These are phyloP conservation scores for Boletus holoroseus DNA, from an alignment of 1,284 basidiomycete species.

Conservation along the genomic window DNA sequence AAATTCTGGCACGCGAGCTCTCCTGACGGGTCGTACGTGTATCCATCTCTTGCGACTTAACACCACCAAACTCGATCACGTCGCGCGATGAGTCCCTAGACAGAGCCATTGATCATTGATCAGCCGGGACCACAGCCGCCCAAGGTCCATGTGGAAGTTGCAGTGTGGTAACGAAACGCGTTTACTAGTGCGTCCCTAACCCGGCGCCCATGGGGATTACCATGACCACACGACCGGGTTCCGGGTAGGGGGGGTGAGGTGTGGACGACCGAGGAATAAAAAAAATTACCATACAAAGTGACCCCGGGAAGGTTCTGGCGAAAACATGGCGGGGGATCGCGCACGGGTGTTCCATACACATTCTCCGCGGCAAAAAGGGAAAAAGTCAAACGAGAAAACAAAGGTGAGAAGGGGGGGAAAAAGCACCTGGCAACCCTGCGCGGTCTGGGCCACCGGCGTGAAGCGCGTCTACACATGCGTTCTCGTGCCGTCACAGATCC, in stretches of 20 bases:
- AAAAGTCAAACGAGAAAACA: not conserved
- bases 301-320: not conserved
- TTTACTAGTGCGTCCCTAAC: not conserved
- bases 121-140: not conserved
- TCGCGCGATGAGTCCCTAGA: not conserved
- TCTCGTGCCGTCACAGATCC: not conserved
- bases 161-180: not conserved
- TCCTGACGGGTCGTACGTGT: not conserved
- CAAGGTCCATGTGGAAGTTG: slow-evolving; percentile 2
- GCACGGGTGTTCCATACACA: not conserved
- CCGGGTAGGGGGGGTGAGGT: no score
- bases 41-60: not conserved
- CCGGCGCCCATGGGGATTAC: not conserved
- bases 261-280: not conserved
- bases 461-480: not conserved
- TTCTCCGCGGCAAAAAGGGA: slow-evolving; percentile 4
- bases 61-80: not conserved
- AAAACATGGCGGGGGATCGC: not conserved
- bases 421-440: not conserved
- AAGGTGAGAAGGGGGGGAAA: not conserved
- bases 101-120: not conserved
- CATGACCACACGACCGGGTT: slow-evolving; percentile 7
- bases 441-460: no score
- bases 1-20: not conserved
- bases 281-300: not conserved